phyloP scores from a whole-genome alignment of 371 early-diverging fungal species.

The Mortierella sp. region DNA sequence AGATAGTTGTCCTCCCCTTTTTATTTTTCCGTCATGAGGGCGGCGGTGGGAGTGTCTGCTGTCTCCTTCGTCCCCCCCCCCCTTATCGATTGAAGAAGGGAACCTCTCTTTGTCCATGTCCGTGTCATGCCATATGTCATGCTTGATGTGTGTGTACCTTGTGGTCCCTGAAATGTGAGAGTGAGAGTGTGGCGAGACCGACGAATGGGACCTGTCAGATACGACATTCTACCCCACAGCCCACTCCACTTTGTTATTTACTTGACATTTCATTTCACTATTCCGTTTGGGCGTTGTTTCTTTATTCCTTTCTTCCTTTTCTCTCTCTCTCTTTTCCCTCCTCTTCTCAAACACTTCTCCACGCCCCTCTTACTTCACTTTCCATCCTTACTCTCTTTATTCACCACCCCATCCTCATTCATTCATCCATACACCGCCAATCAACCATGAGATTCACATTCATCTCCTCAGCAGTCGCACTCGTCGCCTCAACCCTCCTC shows the following conservation, averaged over 20 bases:
- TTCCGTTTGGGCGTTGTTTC: background rate
- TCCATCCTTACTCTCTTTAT: background rate
- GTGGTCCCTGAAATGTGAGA: background rate
- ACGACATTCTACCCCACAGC: background rate
- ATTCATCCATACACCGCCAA: background rate
- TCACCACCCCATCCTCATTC: background rate
- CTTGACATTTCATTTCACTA: background rate
- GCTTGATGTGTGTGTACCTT: background rate
- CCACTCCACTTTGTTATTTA: background rate
- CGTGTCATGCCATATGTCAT: background rate
- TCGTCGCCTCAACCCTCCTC: slow-evolving; percentile 25
- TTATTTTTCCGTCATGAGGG: too few relatives aligned
- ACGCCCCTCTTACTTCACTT: background rate
- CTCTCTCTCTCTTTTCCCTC: background rate
- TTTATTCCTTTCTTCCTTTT: background rate
- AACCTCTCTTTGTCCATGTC: background rate
- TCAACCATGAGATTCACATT: slow-evolving; percentile 36
- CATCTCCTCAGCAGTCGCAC: slow-evolving; percentile 18
- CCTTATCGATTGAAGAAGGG: background rate
- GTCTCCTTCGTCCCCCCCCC: too few relatives aligned
- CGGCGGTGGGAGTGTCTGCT: too few relatives aligned
- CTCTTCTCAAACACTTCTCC: background rate
- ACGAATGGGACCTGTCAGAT: background rate
- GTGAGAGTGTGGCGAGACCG: background rate
- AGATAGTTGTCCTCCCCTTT: too few relatives aligned